Evolutionary conservation across 2,329 filamentous ascomycete genomes (phyloP).

Genomic region (Colletotrichum truncatum): DNA sequence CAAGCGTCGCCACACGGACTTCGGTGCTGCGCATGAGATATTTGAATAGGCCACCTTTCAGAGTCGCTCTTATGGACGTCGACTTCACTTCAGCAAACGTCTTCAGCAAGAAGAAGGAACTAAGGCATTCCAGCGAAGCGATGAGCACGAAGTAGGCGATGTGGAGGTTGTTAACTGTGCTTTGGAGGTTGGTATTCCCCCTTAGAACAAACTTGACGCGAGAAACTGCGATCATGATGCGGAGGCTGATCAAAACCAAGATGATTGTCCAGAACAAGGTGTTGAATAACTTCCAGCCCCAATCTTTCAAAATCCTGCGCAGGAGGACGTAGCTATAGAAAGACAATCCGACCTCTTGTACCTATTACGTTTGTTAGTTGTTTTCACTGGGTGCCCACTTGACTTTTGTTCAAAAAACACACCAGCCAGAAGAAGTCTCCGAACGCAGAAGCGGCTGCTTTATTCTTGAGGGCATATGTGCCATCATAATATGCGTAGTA

Average conservation of each 20-base stretch:
- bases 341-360: conserved; percentile 54
- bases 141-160: conserved; percentile 52
- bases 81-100: conserved; percentile 45
- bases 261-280: conserved; percentile 67
- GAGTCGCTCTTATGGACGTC: conserved; percentile 40
- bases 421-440: conserved; percentile 53
- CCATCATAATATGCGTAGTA: conserved; percentile 51
- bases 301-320: conserved; percentile 56
- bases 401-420: not conserved
- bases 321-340: conserved; percentile 63
- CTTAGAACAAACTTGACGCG: conserved; percentile 41
- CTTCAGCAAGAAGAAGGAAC: conserved; percentile 48
- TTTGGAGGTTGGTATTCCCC: conserved; percentile 35
- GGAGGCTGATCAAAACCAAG: conserved; percentile 58
- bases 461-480: conserved; percentile 32
- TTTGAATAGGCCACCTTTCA: conserved; percentile 43
- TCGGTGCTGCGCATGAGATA: conserved; percentile 52
- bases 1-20: conserved; percentile 47
- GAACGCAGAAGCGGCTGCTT: conserved; percentile 46
- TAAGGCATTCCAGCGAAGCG: conserved; percentile 50
- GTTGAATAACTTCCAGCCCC: conserved; percentile 53
- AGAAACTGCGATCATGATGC: conserved; percentile 47
- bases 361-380: conserved; percentile 33
- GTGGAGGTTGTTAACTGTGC: conserved; percentile 47
- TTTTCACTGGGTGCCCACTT: not conserved